phyloP scores from a whole-genome alignment of 1,284 basidiomycete species.

The Tetrapyrgos nigripes region DNA sequence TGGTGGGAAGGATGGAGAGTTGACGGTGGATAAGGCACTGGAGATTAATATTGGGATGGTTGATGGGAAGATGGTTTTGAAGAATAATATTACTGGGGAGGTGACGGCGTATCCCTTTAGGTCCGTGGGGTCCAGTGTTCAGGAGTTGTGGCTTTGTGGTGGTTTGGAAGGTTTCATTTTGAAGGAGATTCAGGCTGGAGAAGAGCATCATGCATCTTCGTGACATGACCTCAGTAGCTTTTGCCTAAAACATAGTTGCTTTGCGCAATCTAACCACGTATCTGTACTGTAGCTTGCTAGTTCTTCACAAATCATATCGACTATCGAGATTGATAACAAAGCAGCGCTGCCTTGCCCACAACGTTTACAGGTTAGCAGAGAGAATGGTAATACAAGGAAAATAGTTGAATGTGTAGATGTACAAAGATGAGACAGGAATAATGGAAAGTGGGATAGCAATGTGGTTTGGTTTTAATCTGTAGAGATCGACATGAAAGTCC shows the following conservation, averaged over 20 bases:
- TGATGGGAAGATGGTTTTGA: conserved; percentile 34
- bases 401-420: too few relatives aligned
- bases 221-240: neutral
- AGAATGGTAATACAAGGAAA: too few relatives aligned
- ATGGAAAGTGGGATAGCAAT: neutral
- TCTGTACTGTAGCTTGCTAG: too few relatives aligned
- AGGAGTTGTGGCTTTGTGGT: conserved; percentile 89
- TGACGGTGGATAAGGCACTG: conserved; percentile 7
- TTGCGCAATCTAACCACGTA: too few relatives aligned
- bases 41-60: conserved; percentile 55
- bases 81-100: conserved; percentile 29
- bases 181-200: conserved; percentile 64
- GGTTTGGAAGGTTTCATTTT: conserved; percentile 82
- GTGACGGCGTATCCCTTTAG: conserved; percentile 73
- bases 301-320: too few relatives aligned
- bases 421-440: too few relatives aligned
- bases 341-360: too few relatives aligned
- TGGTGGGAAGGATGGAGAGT: conserved; percentile 72
- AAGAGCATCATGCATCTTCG: conserved; percentile 6
- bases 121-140: conserved; percentile 88
- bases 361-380: too few relatives aligned
- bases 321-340: too few relatives aligned
- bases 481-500: too few relatives aligned
- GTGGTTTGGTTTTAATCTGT: too few relatives aligned
- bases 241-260: too few relatives aligned